Conservation (phyloP, 495 filamentous ascomycete species). For the Penicillium steckii region DNA sequence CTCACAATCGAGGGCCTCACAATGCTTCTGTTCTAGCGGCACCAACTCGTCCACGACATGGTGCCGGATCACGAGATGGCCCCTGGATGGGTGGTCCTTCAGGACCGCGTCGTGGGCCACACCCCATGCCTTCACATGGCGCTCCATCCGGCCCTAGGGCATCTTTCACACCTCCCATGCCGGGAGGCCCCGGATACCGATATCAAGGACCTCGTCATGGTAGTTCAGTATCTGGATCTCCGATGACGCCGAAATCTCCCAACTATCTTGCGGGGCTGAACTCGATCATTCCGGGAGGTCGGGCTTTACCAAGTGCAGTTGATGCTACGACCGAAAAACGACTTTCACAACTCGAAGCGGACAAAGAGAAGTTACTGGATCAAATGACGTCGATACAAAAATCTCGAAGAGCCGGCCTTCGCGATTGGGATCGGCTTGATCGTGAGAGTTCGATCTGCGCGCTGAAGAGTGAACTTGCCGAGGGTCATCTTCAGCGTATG, state of each 20-base stretch:
- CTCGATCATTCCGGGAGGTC: slow-evolving; percentile 52
- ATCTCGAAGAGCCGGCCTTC: slow-evolving; percentile 47
- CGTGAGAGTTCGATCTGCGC: slow-evolving; percentile 58
- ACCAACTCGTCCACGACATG: slow-evolving; percentile 59
- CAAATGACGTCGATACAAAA: slow-evolving; percentile 55
- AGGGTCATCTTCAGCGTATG: slow-evolving; percentile 57
- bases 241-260: slow-evolving; percentile 49
- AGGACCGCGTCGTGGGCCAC: slow-evolving; percentile 35
- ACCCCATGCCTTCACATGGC: slow-evolving; percentile 26
- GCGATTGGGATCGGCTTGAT: slow-evolving; percentile 60
- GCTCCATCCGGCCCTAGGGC: slow-evolving; percentile 46
- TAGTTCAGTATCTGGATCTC: slow-evolving; percentile 48
- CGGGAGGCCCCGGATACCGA: slow-evolving; percentile 33
- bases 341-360: slow-evolving; percentile 51
- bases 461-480: slow-evolving; percentile 60
- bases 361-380: slow-evolving; percentile 54
- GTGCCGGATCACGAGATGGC: slow-evolving; percentile 35
- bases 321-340: slow-evolving; percentile 46
- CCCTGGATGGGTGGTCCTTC: slow-evolving; percentile 35
- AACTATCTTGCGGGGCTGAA: slow-evolving; percentile 53
- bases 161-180: slow-evolving; percentile 26
- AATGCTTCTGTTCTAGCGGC: slow-evolving; percentile 54
- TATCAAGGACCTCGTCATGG: slow-evolving; percentile 44
- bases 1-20: slow-evolving; percentile 44
- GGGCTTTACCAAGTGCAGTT: slow-evolving; percentile 32